Evolutionary conservation across 164 flowering plant genomes (phyloP).

Genomic region (Platanus orientalis): DNA sequence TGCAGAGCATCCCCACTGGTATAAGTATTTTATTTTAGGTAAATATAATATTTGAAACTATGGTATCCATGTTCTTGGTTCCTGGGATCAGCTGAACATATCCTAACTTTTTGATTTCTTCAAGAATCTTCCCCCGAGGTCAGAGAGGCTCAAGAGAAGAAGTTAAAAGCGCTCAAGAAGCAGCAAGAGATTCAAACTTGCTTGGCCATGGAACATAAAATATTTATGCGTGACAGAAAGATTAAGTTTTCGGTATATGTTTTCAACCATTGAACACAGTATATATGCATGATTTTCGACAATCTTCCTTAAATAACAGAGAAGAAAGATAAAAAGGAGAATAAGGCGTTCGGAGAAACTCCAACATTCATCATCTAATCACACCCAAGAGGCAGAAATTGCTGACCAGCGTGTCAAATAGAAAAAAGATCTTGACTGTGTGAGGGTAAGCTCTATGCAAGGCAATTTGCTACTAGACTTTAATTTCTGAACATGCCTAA

Average conservation of each 20-base stretch:
- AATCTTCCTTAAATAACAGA: constrained; percentile 39
- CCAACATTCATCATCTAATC: constrained; percentile 63
- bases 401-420: constrained; percentile 62
- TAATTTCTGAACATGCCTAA: too few relatives aligned
- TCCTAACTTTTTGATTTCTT: constrained; percentile 13
- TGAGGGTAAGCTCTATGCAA: constrained; percentile 52
- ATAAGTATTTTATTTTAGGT: neutral
- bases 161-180: constrained; percentile 76
- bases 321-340: constrained; percentile 91
- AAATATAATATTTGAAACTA: neutral
- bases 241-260: constrained; percentile 80
- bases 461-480: too few relatives aligned
- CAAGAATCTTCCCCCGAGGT: constrained; percentile 78
- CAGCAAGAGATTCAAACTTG: constrained; percentile 73
- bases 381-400: constrained; percentile 52
- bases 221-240: constrained; percentile 67
- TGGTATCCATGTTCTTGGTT: too few relatives aligned
- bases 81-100: neutral
- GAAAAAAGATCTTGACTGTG: constrained; percentile 97
- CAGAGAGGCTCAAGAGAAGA: constrained; percentile 66
- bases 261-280: neutral
- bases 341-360: constrained; percentile 79
- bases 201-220: constrained; percentile 67
- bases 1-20: too few relatives aligned
- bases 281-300: constrained; percentile 1